Evolutionary conservation across 176 grass and related monocot species (phyloP).

Genomic region (Raddia guianensis): DNA sequence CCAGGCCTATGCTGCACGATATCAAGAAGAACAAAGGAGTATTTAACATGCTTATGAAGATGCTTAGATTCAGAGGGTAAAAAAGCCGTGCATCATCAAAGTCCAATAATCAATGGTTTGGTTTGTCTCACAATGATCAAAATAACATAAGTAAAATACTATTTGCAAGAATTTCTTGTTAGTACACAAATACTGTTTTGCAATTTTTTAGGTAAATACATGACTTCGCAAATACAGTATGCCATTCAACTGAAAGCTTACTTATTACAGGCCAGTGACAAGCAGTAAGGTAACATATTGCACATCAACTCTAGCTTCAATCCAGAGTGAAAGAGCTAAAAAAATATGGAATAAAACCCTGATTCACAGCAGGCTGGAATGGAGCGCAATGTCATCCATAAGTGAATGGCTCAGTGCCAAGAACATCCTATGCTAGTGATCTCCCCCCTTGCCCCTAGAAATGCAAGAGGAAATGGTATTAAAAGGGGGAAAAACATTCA

Average conservation of each 20-base stretch:
- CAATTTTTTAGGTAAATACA: neutral
- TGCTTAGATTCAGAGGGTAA: neutral
- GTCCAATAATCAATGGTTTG: neutral
- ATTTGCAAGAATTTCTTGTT: neutral
- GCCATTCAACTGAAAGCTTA: neutral
- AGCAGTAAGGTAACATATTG: neutral
- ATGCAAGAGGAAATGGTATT: too few species aligned
- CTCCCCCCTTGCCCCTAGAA: neutral
- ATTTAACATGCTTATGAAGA: neutral
- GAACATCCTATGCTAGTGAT: neutral
- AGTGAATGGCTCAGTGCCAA: neutral
- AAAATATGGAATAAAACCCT: neutral
- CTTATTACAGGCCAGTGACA: neutral
- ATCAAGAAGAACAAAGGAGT: neutral
- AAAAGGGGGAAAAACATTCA: neutral
- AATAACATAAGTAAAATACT: neutral
- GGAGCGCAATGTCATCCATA: neutral
- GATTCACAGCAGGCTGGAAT: too few species aligned
- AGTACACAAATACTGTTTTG: neutral
- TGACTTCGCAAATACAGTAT: too few species aligned
- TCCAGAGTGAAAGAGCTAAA: neutral
- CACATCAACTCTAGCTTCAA: neutral
- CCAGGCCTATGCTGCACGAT: neutral
- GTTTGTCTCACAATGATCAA: neutral
- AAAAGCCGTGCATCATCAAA: neutral